Base-by-base conservation (phyloP, 1,284 basidiomycete genomes). In the Apiotrichum porosum region DNA sequence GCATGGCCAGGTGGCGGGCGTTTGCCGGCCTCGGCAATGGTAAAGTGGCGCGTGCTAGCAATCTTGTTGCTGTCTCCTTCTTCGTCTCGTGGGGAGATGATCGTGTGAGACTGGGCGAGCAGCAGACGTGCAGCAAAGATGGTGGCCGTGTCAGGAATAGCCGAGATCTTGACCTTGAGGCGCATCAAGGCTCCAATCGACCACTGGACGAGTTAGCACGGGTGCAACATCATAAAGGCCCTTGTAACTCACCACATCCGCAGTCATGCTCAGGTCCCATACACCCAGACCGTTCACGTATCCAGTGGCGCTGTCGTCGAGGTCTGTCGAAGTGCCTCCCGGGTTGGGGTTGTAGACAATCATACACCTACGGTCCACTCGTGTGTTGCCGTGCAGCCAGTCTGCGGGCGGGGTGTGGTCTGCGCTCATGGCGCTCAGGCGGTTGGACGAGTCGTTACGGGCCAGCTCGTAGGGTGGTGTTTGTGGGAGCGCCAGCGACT, bases 291-390 rank as follows among this genome's bases (percentile, higher is more conserved):
- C 53, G 2, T 26, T 37, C 9, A 47, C 51, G 13, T 41, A 26
- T 0, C 60, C 58, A 15, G 33, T 42, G 9, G 43, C 41, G 10
- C n/a, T 22, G 30, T 58, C 53, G 36, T 56, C 50, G 17, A 62
- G 43, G 14, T 51, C 42, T 6, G 33, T 59, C 9, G 56, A 39
- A 3, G 56, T 56, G 13, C 56, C 58, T 1, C 37, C 37, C 17
- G 43, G 44, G 32, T 57, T 51, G 5, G 60, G 60, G 41, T 62
- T 62, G 39, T 60, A 60, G 34, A 47, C 28, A 19, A 47, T 19
- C 46, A 47, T 47, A 18, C 36, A 13, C 28, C 32, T 43, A 19
- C 40, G 39, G 40, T 48, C 35, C 13, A 28, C 33, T 13, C 36
- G 30, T 14, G 15, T 24, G n/a, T 22, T 39, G n/a, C 44, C 44